These are phyloP conservation scores for Dendrobium catenatum DNA, from an alignment of 106 monocot species.

Conservation along the genomic window DNA sequence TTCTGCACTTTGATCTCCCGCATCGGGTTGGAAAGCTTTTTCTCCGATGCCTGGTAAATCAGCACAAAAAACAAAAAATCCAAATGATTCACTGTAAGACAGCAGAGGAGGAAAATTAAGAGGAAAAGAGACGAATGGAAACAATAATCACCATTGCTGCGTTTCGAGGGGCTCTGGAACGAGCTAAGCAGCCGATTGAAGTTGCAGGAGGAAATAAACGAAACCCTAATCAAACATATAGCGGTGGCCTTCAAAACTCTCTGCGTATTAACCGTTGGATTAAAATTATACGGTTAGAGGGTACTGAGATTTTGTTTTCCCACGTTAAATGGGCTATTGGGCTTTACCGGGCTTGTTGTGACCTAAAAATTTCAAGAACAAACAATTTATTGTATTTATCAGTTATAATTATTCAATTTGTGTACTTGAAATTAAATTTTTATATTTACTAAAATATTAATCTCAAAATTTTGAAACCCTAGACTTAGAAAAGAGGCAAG, in stretches of 20 bases:
- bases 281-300: not conserved
- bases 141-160: not conserved
- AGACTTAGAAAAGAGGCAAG: too few species aligned
- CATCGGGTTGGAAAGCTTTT: conserved; percentile 27
- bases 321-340: too few species aligned
- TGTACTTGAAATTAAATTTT: too few species aligned
- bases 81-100: not conserved
- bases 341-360: too few species aligned
- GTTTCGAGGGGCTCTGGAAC: not conserved
- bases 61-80: not conserved
- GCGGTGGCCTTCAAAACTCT: not conserved
- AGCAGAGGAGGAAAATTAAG: not conserved
- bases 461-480: too few species aligned
- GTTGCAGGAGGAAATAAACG: not conserved
- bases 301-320: too few species aligned
- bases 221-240: not conserved
- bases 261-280: not conserved
- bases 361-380: too few species aligned
- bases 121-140: not conserved
- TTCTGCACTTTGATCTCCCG: conserved; percentile 31
- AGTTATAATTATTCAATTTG: too few species aligned
- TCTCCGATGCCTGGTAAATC: conserved; percentile 10
- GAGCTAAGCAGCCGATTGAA: not conserved
- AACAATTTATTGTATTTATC: too few species aligned
- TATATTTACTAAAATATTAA: too few species aligned